Base-by-base conservation (phyloP, 2,329 filamentous ascomycete genomes). In the Diaporthe eres region DNA sequence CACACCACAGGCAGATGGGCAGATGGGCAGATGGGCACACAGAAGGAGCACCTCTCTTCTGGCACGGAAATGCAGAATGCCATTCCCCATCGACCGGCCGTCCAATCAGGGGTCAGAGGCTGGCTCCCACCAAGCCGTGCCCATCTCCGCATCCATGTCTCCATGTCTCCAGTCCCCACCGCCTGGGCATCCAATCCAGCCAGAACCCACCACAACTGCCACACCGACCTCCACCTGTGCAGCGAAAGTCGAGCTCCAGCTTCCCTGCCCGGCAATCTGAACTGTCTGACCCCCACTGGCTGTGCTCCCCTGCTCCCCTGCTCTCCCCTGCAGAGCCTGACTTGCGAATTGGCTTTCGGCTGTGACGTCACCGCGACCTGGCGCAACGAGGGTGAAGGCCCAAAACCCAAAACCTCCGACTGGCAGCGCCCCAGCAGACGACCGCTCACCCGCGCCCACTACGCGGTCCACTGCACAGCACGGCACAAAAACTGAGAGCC, bases 271-370 rank as follows among this genome's bases (percentile, higher is more conserved):
- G 63, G 63, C 63, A 68, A 68, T 63, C 60, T 63, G 60, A 47
- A 47, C 39, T 25, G 28, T 68, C 47, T 68, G 47, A 68, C 65
- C 65, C 63, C 65, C 65, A 68, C 65, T 15, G 65, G 31, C 47
- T 68, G 47, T 65, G 61, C 61, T 31, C 61, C 42, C 42, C 15
- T 44, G 42, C 42, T 44, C 60, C 61, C 61, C 37, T 65, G 60
- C 60, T 39, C 42, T 44, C 60, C 61, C 61, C 39, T 65, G 61
- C 61, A 47, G 61, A 65, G 61, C n/a, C 61, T 47, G 39, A 65
- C 61, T 65, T 65, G 65, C 65, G 65, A 68, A 68, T 68, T 68
- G 65, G 65, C 47, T 68, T 68, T 68, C 65, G 63, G 65, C 65
- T 53, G 65, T 68, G 65, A 68, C 65, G 65, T 68, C 65, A 68